A percentile compares a stretch with the other conserved stretches of the same genome.
Conservation (phyloP, 805 yeast species). For the Cyberlindnera xishuangbannaensis region DNA sequence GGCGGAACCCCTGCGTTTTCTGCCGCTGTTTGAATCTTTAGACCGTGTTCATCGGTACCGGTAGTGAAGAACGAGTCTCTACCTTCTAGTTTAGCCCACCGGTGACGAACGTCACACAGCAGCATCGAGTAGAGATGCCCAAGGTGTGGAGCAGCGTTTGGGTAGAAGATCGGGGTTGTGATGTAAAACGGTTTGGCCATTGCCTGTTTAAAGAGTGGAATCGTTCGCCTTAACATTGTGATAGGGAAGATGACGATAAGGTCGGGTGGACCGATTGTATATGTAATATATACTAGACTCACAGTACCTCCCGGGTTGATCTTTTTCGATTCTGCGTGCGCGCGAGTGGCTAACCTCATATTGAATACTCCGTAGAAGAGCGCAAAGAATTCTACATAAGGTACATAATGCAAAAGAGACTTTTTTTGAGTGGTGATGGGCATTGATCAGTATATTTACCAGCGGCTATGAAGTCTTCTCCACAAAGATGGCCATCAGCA, state of each 20-base stretch:
- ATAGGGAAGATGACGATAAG: too few species aligned
- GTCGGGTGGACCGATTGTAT: too few species aligned
- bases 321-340: too few species aligned
- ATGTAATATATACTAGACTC: too few species aligned
- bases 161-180: slow-evolving; percentile 94
- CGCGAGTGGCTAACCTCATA: too few species aligned
- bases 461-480: slow-evolving; percentile 13
- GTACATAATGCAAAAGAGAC: not conserved
- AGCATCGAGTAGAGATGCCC: slow-evolving; percentile 91
- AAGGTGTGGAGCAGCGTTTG: slow-evolving; percentile 90
- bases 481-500: slow-evolving; percentile 90
- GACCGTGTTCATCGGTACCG: slow-evolving; percentile 97
- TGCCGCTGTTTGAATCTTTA: slow-evolving; percentile 89
- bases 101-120: slow-evolving; percentile 66
- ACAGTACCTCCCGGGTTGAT: too few species aligned
- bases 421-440: too few species aligned
- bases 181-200: slow-evolving; percentile 33
- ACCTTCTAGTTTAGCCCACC: slow-evolving; percentile 57
- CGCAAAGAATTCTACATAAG: too few species aligned
- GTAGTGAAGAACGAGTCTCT: slow-evolving; percentile 59
- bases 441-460: not conserved
- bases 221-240: slow-evolving; percentile 8
- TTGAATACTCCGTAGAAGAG: too few species aligned
- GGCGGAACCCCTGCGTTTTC: slow-evolving; percentile 47
- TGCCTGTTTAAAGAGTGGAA: slow-evolving; percentile 6